A percentile compares a stretch with the other conserved stretches of the same genome.
Conservation (phyloP, 495 filamentous ascomycete species). For the Talaromyces borbonicus region DNA sequence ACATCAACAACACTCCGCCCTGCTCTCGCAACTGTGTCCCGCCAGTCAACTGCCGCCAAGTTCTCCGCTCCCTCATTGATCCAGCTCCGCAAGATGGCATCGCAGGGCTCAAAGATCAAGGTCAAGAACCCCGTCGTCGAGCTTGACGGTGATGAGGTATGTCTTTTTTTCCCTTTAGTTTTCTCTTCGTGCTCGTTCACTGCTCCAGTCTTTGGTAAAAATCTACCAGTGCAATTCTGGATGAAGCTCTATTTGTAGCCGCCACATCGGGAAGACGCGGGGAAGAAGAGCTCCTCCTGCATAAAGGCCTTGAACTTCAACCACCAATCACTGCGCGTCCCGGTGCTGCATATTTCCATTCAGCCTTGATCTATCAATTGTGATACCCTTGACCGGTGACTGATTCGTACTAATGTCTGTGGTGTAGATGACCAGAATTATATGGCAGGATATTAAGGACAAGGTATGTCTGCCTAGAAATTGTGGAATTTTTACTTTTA, state of each 20-base stretch:
- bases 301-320: neutral
- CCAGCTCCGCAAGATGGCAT: slow-evolving; percentile 33
- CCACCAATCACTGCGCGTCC: slow-evolving; percentile 8
- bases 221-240: no score
- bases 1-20: neutral
- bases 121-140: slow-evolving; percentile 96
- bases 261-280: neutral
- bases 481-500: slow-evolving; percentile 12
- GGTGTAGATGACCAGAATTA: slow-evolving; percentile 84
- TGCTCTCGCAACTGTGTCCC: neutral
- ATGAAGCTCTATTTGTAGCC: neutral
- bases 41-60: neutral
- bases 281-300: neutral
- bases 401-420: slow-evolving; percentile 3
- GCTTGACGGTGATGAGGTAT: slow-evolving; percentile 87
- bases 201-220: no score
- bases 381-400: neutral
- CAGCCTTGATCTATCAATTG: neutral
- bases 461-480: slow-evolving; percentile 45
- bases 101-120: slow-evolving; percentile 68
- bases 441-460: slow-evolving; percentile 97
- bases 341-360: neutral
- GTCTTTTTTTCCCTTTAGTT: slow-evolving; percentile 9
- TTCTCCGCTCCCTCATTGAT: neutral
- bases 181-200: no score